Percentiles rank a stretch among this genome's conserved stretches.
These are phyloP conservation scores for Termitomyces sp. DNA, from an alignment of 768 basidiomycete genomes.

Conservation along the genomic window DNA sequence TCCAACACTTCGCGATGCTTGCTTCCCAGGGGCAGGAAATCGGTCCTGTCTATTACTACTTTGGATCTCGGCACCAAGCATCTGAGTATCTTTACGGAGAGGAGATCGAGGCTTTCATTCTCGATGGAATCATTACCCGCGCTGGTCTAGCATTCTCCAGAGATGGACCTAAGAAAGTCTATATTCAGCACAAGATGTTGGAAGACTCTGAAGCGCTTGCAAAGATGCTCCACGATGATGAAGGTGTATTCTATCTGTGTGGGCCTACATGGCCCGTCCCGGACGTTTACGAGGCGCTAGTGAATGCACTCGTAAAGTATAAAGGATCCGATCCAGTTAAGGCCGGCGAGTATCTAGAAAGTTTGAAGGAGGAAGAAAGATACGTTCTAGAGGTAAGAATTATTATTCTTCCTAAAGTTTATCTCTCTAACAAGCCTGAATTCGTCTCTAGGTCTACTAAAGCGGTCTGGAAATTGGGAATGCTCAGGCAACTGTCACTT, in stretches of 20 bases:
- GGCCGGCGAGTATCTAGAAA: slow-evolving; percentile 83
- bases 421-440: not conserved
- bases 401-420: not conserved
- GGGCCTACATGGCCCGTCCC: slow-evolving; percentile 99
- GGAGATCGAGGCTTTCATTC: slow-evolving; percentile 92
- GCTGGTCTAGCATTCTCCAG: slow-evolving; percentile 97
- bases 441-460: slow-evolving; percentile 22
- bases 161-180: slow-evolving; percentile 89
- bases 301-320: slow-evolving; percentile 73
- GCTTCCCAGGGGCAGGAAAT: slow-evolving; percentile 71
- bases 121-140: slow-evolving; percentile 79
- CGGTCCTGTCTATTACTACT: slow-evolving; percentile 97
- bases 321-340: slow-evolving; percentile 57
- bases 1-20: slow-evolving; percentile 90
- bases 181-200: slow-evolving; percentile 98
- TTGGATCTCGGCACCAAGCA: slow-evolving; percentile 93
- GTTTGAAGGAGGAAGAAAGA: slow-evolving; percentile 92
- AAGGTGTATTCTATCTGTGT: slow-evolving; percentile 92
- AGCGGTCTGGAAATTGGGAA: not conserved
- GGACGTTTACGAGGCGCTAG: slow-evolving; percentile 92
- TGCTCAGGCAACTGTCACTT: not conserved
- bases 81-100: slow-evolving; percentile 97
- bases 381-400: slow-evolving; percentile 87
- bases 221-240: slow-evolving; percentile 65
- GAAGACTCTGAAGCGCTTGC: slow-evolving; percentile 81